Evolutionary conservation across 306 rosid genomes (phyloP), one percentile per base, ranked within the genome.

Genomic region (Casuarina glauca): DNA sequence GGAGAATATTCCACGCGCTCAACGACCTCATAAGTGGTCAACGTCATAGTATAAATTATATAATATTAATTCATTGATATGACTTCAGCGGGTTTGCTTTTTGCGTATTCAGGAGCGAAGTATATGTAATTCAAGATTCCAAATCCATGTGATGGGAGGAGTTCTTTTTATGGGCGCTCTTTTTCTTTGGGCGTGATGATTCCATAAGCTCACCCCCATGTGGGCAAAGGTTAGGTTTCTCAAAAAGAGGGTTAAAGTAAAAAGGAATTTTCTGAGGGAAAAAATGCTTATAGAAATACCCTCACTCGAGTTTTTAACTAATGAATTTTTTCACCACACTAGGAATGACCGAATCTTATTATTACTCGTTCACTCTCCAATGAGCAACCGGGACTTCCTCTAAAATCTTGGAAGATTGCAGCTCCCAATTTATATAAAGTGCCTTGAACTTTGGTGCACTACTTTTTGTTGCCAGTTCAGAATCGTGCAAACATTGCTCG

Each of bases 131-230:
- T 75, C 16, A 76, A 82, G 88, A 85, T 82, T 82, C 86, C 76
- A 70, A 76, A 51, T 78, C 80, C 87, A 86, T 72, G 85, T 85
- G 92, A 78, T 76, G 73, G 78, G 81, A 88, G 84, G 78, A 32
- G 45, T 7, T 26, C 1, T n/a, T 68, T 68, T 64, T 46, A 75
- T 75, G 52, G 19, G 55, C 46, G 73, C 67, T 82, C 63, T 84
- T 69, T 58, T 6, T 72, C 38, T 55, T 72, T 68, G 54, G 79
- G 75, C 20, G 81, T 83, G 84, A 87, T 83, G 84, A 91, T 87
- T 79, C 82, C 86, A 67, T 78, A 84, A 82, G 75, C 81, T 81
- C 80, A 68, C 74, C 74, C 84, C 83, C 90, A 91, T 80, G 91
- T 79, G 90, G 80, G 68, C 16, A 69, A 77, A 68, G 6, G 52